Evolutionary conservation across 257 asterid genomes (phyloP), one percentile per base, ranked within the genome.

Genomic region (Henckelia pumila): DNA sequence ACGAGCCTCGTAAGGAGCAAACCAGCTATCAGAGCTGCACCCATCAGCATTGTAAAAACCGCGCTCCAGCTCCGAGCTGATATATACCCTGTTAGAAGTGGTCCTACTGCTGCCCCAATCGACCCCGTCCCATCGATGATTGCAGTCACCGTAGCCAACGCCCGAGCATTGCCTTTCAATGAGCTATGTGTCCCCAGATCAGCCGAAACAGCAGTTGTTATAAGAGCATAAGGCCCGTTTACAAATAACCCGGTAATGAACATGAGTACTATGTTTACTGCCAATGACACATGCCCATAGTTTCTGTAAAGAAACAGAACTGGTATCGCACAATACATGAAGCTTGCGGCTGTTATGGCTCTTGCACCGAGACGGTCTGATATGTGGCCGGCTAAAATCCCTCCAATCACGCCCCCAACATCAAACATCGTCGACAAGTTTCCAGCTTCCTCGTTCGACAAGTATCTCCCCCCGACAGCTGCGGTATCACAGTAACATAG

Each of bases 71-170:
- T 94, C 66, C 63, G 68, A 61, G 93, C 79, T 16, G 99, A 94
- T 59, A 94, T 85, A 63, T 94, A 94, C 7, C 99, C 98, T 0
- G 99, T 94, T 14, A 94, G 66, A 78, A 94, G 61, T 1, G 97
- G 99, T 50, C 99, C 99, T 4, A 94, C 56, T 13, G 99, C 99
- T 17, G 99, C 99, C 22, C 99, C 99, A 5, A 94, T 86, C 2
- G 99, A 94, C 25, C 99, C 99, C 0, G 99, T 94, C 44, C 98
- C 99, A 26, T 94, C 99, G 1, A 94, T 94, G 67, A 91, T 94
- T 6, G 98, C 98, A 0, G 97, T 91, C 1, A 94, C 99, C 0
- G 98, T 94, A 66, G 98, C 99, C 9, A 94, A 69, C 6, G 98
- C 99, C 61, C 93, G 65, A 2, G 98, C 71, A 63, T 89, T 91